These are phyloP conservation scores for Forsythia viridissima DNA, from an alignment of 257 asterid genomes.

Conservation along the genomic window DNA sequence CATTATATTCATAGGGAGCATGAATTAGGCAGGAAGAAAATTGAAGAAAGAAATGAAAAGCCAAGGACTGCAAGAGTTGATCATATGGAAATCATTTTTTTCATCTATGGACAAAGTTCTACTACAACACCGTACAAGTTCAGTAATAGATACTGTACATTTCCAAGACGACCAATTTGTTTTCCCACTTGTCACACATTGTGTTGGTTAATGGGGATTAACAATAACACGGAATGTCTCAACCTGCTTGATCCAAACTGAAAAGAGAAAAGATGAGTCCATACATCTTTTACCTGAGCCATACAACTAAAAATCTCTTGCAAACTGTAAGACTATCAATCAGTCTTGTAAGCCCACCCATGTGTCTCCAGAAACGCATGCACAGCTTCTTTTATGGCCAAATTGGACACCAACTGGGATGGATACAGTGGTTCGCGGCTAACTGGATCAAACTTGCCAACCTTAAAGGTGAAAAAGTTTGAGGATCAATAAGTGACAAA, in stretches of 20 bases:
- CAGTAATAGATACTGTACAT: slow-evolving; percentile 26
- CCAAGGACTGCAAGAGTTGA: not conserved
- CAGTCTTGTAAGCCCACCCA: slow-evolving; percentile 85
- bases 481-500: slow-evolving; percentile 14
- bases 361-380: slow-evolving; percentile 60
- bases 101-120: slow-evolving; percentile 15
- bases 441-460: slow-evolving; percentile 80
- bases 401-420: slow-evolving; percentile 74
- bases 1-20: not conserved
- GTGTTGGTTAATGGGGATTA: slow-evolving; percentile 12
- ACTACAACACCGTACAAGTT: slow-evolving; percentile 30
- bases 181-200: slow-evolving; percentile 2
- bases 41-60: not conserved
- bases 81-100: not conserved
- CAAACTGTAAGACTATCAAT: slow-evolving; percentile 27
- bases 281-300: slow-evolving; percentile 17
- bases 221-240: not conserved
- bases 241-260: slow-evolving; percentile 5
- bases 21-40: not conserved
- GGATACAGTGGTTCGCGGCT: slow-evolving; percentile 67
- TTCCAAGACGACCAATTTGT: slow-evolving; percentile 14
- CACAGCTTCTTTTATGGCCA: slow-evolving; percentile 94
- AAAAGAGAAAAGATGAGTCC: slow-evolving; percentile 2
- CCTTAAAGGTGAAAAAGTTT: slow-evolving; percentile 39
- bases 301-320: not conserved